Evolutionary conservation across 2,329 filamentous ascomycete species (phyloP), one percentile per base, ranked within the genome.

Genomic region (Fusarium anguioides): DNA sequence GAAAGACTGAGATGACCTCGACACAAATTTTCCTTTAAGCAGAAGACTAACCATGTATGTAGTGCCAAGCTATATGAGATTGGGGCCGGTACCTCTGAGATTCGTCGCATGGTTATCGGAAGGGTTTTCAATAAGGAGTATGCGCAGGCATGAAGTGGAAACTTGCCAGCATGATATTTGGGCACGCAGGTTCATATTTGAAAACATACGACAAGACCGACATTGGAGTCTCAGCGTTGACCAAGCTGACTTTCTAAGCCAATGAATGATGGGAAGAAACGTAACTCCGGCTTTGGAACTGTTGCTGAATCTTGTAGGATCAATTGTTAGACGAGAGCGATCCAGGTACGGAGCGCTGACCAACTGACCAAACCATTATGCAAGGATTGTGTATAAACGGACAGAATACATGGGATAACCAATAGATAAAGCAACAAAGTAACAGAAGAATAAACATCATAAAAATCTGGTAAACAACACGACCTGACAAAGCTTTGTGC

Each of bases 51-150:
- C 53, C 10, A 60, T 8, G 18, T 36, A 33, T 29, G 29, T 64
- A 88, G 86, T 79, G 87, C 87, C 33, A 90, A 90, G 77, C 78
- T 99, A 61, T 99, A 99, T 78, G 96, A 98, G 81, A 98, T 99
- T 76, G 96, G 96, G 3, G 96, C 96, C 7, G 96, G 96, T 8
- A 98, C 96, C 5, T 97, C 93, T 61, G 96, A 99, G 81, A 90
- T 99, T 48, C 85, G 96, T 69, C 86, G 94, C 68, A 96, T 98
- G 88, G 93, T 99, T 6, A 97, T 99, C 75, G 95, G 96, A 26
- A 84, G 94, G 68, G 91, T 89, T 2, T 97, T 97, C 71, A 97
- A 97, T 79, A 94, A 91, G 81, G 90, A 96, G 79, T 97, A 89
- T 77, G 87, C 82, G 36, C 72, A 75, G 49, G 76, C 67, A 40